phyloP scores from a whole-genome alignment of 2,329 filamentous ascomycete genomes.

The Cladosporium sp. region DNA sequence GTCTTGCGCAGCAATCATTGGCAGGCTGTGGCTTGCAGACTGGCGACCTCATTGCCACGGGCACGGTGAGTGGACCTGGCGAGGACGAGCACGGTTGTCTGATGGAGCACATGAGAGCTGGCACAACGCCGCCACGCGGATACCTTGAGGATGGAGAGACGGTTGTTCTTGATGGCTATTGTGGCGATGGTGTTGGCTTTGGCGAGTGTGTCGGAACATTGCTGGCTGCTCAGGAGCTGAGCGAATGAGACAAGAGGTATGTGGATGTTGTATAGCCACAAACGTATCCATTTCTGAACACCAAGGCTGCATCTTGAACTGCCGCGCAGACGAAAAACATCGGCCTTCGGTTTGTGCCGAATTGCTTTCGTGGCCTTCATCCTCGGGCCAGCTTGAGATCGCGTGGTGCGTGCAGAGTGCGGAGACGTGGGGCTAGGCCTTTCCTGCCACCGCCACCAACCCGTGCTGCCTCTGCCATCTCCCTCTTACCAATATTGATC shows the following conservation, averaged over 20 bases:
- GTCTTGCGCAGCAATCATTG: slow-evolving; percentile 39
- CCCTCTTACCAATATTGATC: neutral
- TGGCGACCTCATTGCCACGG: slow-evolving; percentile 40
- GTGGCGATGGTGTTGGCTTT: slow-evolving; percentile 37
- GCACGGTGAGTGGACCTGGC: slow-evolving; percentile 37
- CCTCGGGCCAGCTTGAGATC: neutral
- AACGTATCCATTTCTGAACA: too few species aligned
- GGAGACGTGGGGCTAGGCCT: neutral
- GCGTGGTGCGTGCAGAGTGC: neutral
- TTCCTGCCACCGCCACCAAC: neutral
- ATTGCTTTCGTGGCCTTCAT: neutral
- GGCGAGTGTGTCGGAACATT: slow-evolving; percentile 38
- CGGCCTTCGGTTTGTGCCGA: too few species aligned
- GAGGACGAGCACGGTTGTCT: slow-evolving; percentile 38
- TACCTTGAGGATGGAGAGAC: slow-evolving; percentile 40
- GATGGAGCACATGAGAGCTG: slow-evolving; percentile 37
- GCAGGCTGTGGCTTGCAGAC: slow-evolving; percentile 38
- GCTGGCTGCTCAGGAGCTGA: slow-evolving; percentile 22
- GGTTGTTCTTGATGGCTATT: slow-evolving; percentile 34
- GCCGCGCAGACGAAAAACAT: too few species aligned
- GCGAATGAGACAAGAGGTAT: neutral
- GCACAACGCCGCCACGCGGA: slow-evolving; percentile 30
- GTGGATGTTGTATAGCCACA: neutral
- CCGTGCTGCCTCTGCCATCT: neutral
- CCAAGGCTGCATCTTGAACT: too few species aligned